Evolutionary conservation across 1,139 yeast species (phyloP).

Genomic region (Candida sp.): DNA sequence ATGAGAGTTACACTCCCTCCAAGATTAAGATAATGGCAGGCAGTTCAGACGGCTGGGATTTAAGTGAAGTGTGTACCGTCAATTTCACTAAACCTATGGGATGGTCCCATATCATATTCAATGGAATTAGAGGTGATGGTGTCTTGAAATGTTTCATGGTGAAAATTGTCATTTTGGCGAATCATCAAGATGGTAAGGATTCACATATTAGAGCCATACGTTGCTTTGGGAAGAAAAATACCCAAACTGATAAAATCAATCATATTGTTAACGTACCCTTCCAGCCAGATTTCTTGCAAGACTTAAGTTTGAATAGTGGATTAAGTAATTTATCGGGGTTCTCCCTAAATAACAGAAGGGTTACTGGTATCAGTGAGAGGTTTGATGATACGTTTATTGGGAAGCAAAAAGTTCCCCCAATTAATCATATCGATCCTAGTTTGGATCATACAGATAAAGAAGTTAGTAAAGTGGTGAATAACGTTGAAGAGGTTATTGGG

Average conservation of each 20-base stretch:
- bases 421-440: background rate
- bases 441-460: constrained; percentile 12
- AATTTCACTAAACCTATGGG: constrained; percentile 75
- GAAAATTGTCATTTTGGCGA: constrained; percentile 66
- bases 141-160: constrained; percentile 72
- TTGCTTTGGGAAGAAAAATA: constrained; percentile 35
- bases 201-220: constrained; percentile 78
- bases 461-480: constrained; percentile 25
- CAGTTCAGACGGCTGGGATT: constrained; percentile 75
- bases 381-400: constrained; percentile 6
- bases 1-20: constrained; percentile 93
- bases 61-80: constrained; percentile 67
- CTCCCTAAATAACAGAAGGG: constrained; percentile 21
- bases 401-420: constrained; percentile 7
- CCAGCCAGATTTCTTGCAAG: constrained; percentile 24
- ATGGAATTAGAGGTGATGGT: constrained; percentile 54
- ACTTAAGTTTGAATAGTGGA: constrained; percentile 27
- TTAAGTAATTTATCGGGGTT: constrained; percentile 21
- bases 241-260: constrained; percentile 2
- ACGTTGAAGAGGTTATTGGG: constrained; percentile 40
- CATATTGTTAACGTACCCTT: constrained; percentile 5
- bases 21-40: constrained; percentile 75
- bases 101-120: constrained; percentile 77
- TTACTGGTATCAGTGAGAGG: constrained; percentile 5
- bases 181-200: constrained; percentile 97